phyloP scores from a whole-genome alignment of 1,139 yeast species.

The Groenewaldozyma auringiensis region DNA sequence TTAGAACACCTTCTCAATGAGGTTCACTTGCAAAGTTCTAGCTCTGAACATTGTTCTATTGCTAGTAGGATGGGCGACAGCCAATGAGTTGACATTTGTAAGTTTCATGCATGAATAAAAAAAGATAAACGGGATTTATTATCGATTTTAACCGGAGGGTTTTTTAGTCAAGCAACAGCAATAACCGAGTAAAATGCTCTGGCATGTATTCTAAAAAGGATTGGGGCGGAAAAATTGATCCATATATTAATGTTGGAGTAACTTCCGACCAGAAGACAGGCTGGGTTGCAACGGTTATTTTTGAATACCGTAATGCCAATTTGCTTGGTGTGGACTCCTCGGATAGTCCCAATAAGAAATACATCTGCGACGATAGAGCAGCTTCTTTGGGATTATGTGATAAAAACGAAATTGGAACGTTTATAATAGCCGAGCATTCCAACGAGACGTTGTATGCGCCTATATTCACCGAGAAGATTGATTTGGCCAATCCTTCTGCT shows the following conservation, averaged over 20 bases:
- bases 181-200: slow-evolving; percentile 61
- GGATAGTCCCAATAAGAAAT: slow-evolving; percentile 35
- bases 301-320: slow-evolving; percentile 73
- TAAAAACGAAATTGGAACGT: slow-evolving; percentile 48
- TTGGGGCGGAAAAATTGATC: slow-evolving; percentile 66
- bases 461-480: slow-evolving; percentile 50
- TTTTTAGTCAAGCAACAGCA: slow-evolving; percentile 35
- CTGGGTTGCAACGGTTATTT: slow-evolving; percentile 59
- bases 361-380: slow-evolving; percentile 72
- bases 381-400: slow-evolving; percentile 51
- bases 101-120: slow-evolving; percentile 6
- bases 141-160: too few species aligned
- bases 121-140: not conserved
- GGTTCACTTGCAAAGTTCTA: not conserved
- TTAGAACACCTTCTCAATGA: not conserved
- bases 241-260: slow-evolving; percentile 38
- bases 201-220: slow-evolving; percentile 86
- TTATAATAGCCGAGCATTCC: slow-evolving; percentile 42
- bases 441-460: slow-evolving; percentile 42
- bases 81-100: slow-evolving; percentile 17
- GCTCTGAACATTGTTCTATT: not conserved
- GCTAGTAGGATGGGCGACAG: slow-evolving; percentile 7
- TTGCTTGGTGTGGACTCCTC: slow-evolving; percentile 51
- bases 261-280: slow-evolving; percentile 30
- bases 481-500: slow-evolving; percentile 51